Conservation (phyloP, 2,329 filamentous ascomycete genomes). For the Trichoderma sp. region DNA sequence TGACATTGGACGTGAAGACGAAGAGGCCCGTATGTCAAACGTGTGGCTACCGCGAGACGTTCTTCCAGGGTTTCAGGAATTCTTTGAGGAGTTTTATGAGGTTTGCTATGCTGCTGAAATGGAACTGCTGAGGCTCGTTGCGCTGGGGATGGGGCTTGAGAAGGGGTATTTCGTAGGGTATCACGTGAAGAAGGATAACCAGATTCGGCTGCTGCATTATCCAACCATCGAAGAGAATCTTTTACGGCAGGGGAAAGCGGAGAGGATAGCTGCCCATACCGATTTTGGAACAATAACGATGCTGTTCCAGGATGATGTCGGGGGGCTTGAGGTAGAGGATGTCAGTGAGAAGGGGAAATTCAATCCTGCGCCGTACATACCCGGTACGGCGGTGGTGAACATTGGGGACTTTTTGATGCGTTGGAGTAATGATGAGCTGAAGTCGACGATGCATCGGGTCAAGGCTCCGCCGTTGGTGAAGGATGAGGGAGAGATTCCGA, state of each 20-base stretch:
- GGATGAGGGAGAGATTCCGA: slow-evolving; percentile 22
- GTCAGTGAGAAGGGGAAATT: slow-evolving; percentile 35
- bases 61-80: slow-evolving; percentile 25
- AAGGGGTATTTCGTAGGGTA: slow-evolving; percentile 66
- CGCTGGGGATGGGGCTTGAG: slow-evolving; percentile 67
- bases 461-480: slow-evolving; percentile 37
- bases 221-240: slow-evolving; percentile 32
- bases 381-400: slow-evolving; percentile 40
- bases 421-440: slow-evolving; percentile 38
- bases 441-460: slow-evolving; percentile 40
- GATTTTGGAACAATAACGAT: slow-evolving; percentile 45
- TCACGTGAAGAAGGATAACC: slow-evolving; percentile 54
- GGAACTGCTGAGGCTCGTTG: slow-evolving; percentile 73
- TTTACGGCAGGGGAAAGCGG: slow-evolving; percentile 27
- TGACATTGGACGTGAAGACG: slow-evolving; percentile 37
- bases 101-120: slow-evolving; percentile 68
- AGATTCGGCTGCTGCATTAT: slow-evolving; percentile 58
- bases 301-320: slow-evolving; percentile 45
- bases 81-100: slow-evolving; percentile 58
- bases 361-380: slow-evolving; percentile 29
- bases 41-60: slow-evolving; percentile 27
- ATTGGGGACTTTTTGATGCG: slow-evolving; percentile 41
- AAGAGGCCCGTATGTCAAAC: slow-evolving; percentile 26
- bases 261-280: slow-evolving; percentile 32
- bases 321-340: slow-evolving; percentile 48